Evolutionary conservation across 2,329 filamentous ascomycete species (phyloP).

Genomic region (Tolypocladium endophyticum): DNA sequence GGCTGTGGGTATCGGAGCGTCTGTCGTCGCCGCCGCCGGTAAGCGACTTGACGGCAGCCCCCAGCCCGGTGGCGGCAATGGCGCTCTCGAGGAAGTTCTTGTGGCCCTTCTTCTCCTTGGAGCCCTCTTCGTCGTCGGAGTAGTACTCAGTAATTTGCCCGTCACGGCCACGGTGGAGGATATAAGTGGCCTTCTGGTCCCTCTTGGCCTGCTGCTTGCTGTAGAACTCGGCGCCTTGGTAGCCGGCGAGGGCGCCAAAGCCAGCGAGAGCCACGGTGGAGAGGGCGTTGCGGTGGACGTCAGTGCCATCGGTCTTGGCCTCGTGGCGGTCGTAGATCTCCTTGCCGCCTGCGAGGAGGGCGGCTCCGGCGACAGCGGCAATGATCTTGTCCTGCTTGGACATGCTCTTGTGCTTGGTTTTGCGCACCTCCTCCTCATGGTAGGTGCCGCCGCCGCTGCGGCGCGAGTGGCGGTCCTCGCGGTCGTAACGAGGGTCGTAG

Average conservation of each 20-base stretch:
- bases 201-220: constrained; percentile 49
- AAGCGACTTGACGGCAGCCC: constrained; percentile 49
- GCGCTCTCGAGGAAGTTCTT: constrained; percentile 56
- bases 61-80: constrained; percentile 50
- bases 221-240: constrained; percentile 53
- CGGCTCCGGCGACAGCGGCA: constrained; percentile 54
- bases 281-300: constrained; percentile 47
- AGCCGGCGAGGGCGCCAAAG: constrained; percentile 53
- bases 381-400: constrained; percentile 57
- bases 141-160: constrained; percentile 44
- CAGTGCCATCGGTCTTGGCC: constrained; percentile 36
- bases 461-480: constrained; percentile 24
- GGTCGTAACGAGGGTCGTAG: constrained; percentile 35
- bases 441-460: constrained; percentile 38
- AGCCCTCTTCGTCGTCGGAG: constrained; percentile 43
- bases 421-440: constrained; percentile 49
- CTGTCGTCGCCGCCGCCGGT: constrained; percentile 37
- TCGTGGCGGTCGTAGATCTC: constrained; percentile 55
- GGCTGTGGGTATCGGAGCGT: constrained; percentile 32
- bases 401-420: constrained; percentile 34
- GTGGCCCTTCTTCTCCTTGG: constrained; percentile 47
- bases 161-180: constrained; percentile 43
- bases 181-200: constrained; percentile 41
- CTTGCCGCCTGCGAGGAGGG: constrained; percentile 54
- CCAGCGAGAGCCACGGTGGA: constrained; percentile 52